phyloP scores from a whole-genome alignment of 176 grass and related monocot genomes.

The Phragmites australis region DNA sequence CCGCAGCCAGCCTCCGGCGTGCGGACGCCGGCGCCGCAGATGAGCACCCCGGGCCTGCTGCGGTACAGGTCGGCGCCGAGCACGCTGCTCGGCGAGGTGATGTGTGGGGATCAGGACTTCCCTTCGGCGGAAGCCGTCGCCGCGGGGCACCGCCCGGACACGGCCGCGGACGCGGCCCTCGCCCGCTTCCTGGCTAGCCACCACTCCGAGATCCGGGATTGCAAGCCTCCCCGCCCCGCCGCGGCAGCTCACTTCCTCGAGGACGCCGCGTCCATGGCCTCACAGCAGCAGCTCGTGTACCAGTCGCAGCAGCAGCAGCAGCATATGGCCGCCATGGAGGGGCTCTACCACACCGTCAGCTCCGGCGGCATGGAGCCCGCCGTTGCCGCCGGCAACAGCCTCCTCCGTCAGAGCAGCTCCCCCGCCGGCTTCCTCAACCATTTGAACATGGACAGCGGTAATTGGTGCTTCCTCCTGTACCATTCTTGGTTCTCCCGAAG shows the following conservation, averaged over 20 bases:
- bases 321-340: slow-evolving; percentile 53
- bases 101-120: slow-evolving; percentile 56
- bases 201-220: slow-evolving; percentile 41
- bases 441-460: slow-evolving; percentile 65
- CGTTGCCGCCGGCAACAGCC: slow-evolving; percentile 17
- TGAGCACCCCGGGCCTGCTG: slow-evolving; percentile 72
- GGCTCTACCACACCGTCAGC: slow-evolving; percentile 56
- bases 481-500: slow-evolving; percentile 21
- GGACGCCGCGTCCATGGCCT: slow-evolving; percentile 34
- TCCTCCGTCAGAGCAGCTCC: slow-evolving; percentile 90
- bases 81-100: slow-evolving; percentile 59
- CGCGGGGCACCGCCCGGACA: slow-evolving; percentile 28
- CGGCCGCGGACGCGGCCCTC: slow-evolving; percentile 61
- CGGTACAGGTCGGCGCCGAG: slow-evolving; percentile 87
- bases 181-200: slow-evolving; percentile 52
- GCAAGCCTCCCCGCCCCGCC: slow-evolving; percentile 46
- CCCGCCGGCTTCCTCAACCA: slow-evolving; percentile 76
- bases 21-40: slow-evolving; percentile 46
- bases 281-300: slow-evolving; percentile 58
- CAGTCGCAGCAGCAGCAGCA: slow-evolving; percentile 61
- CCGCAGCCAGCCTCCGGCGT: slow-evolving; percentile 7
- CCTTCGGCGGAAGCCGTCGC: slow-evolving; percentile 3
- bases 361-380: slow-evolving; percentile 41
- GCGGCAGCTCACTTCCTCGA: slow-evolving; percentile 46
- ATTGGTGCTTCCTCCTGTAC: slow-evolving; percentile 21